Conservation (phyloP, 805 yeast species). For the baker's yeast (Saccharomyces cerevisiae) region DNA sequence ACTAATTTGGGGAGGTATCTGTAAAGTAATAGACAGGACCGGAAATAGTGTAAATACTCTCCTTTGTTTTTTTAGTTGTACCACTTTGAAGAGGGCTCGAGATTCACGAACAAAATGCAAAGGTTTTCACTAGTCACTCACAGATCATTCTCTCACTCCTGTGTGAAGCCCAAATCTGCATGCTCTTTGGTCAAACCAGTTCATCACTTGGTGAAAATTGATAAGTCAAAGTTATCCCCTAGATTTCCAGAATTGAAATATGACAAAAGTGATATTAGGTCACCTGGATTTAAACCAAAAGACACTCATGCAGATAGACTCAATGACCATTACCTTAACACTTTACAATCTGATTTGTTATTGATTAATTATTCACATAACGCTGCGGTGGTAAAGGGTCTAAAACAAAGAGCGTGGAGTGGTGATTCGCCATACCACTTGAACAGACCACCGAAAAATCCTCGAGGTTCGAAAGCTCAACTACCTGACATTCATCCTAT, state of each 20-base stretch:
- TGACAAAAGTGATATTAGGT: constrained; percentile 66
- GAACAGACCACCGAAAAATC: constrained; percentile 70
- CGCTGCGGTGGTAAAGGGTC: constrained; percentile 46
- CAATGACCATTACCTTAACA: constrained; percentile 64
- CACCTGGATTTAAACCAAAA: constrained; percentile 69
- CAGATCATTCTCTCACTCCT: constrained; percentile 25
- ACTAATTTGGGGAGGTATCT: neutral
- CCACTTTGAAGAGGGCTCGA: neutral
- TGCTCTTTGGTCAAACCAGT: constrained; percentile 81
- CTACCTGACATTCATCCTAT: constrained; percentile 67
- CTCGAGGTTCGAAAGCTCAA: constrained; percentile 66
- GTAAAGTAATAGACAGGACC: neutral
- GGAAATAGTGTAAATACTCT: neutral
- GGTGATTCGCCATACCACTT: constrained; percentile 81
- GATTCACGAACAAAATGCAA: constrained; percentile 4
- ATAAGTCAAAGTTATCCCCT: constrained; percentile 68
- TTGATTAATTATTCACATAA: constrained; percentile 70
- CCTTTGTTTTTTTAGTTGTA: neutral
- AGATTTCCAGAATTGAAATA: constrained; percentile 59
- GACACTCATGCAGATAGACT: constrained; percentile 75
- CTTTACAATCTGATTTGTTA: constrained; percentile 67
- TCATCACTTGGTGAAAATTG: constrained; percentile 76
- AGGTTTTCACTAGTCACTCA: constrained; percentile 2
- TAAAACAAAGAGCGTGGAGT: constrained; percentile 76
- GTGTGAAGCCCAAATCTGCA: constrained; percentile 40